phyloP scores from a whole-genome alignment of 169 alveolate genomes.

The Plasmodium adleri region DNA sequence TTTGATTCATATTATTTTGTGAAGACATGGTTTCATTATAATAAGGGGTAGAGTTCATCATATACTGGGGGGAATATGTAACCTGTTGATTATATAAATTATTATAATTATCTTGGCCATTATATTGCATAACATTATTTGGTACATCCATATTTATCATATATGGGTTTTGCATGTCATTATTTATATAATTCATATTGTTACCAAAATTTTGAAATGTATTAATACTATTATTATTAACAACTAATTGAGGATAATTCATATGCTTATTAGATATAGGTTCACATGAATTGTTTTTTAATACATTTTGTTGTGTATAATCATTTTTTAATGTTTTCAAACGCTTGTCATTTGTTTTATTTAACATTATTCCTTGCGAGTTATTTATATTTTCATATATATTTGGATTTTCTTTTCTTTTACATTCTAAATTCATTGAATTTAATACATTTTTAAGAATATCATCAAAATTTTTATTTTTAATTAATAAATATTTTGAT shows the following conservation, averaged over 20 bases:
- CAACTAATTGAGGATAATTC: slow-evolving; percentile 43
- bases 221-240: slow-evolving; percentile 10
- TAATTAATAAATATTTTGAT: slow-evolving; percentile 66
- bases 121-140: slow-evolving; percentile 51
- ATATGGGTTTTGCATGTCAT: slow-evolving; percentile 16
- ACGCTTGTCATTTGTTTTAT: slow-evolving; percentile 16
- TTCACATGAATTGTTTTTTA: slow-evolving; percentile 40
- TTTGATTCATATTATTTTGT: slow-evolving; percentile 41
- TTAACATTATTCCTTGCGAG: slow-evolving; percentile 14
- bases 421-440: slow-evolving; percentile 62
- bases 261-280: slow-evolving; percentile 40
- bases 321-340: slow-evolving; percentile 24
- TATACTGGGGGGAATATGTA: slow-evolving; percentile 30
- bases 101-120: slow-evolving; percentile 40
- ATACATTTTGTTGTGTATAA: slow-evolving; percentile 13
- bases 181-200: slow-evolving; percentile 55
- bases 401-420: slow-evolving; percentile 37
- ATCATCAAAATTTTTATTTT: slow-evolving; percentile 67
- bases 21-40: slow-evolving; percentile 2
- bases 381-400: slow-evolving; percentile 28
- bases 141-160: slow-evolving; percentile 26
- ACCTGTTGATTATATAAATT: slow-evolving; percentile 28
- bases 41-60: slow-evolving; percentile 25
- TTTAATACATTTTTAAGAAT: slow-evolving; percentile 70
- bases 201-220: slow-evolving; percentile 29